Evolutionary conservation across 1,284 basidiomycete species (phyloP).

Genomic region (Chalciporus sp.): DNA sequence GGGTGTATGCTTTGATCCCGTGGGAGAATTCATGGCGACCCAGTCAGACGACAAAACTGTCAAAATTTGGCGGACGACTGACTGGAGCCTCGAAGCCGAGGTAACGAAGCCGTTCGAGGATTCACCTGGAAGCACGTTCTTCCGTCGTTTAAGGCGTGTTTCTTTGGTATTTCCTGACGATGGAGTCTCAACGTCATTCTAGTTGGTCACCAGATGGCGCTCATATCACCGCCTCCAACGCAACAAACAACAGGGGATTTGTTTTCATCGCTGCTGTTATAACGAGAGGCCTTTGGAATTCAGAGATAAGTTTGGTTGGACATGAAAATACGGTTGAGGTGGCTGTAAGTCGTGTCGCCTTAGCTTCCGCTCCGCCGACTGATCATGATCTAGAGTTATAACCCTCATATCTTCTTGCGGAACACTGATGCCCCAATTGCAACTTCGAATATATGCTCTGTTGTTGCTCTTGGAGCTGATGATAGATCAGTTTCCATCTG

Average conservation of each 20-base stretch:
- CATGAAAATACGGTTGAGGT: slow-evolving; percentile 99
- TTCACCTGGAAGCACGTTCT: slow-evolving; percentile 95
- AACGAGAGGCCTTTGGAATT: slow-evolving; percentile 83
- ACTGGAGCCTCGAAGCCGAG: slow-evolving; percentile 86
- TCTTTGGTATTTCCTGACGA: slow-evolving; percentile 2
- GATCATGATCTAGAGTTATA: slow-evolving; percentile 68
- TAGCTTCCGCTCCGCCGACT: slow-evolving; percentile 16
- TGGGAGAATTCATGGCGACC: slow-evolving; percentile 95
- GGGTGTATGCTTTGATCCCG: slow-evolving; percentile 98
- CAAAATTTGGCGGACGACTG: slow-evolving; percentile 94
- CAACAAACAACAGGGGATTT: slow-evolving; percentile 92
- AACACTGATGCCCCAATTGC: slow-evolving; percentile 64
- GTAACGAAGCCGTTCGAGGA: slow-evolving; percentile 90
- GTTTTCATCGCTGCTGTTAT: slow-evolving; percentile 98
- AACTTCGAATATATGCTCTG: slow-evolving; percentile 79
- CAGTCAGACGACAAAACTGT: slow-evolving; percentile 96
- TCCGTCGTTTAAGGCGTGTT: slow-evolving; percentile 80
- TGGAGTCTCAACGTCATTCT: slow-evolving; percentile 1
- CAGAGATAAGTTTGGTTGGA: slow-evolving; percentile 91
- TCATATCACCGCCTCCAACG: slow-evolving; percentile 95
- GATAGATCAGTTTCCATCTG: slow-evolving; percentile 89
- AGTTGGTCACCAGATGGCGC: slow-evolving; percentile 99
- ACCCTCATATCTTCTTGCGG: slow-evolving; percentile 88
- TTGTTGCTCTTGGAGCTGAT: slow-evolving; percentile 90
- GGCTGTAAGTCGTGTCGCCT: slow-evolving; percentile 57